phyloP scores from a whole-genome alignment of 2,329 filamentous ascomycete species.

The Hypoxylon sp. region DNA sequence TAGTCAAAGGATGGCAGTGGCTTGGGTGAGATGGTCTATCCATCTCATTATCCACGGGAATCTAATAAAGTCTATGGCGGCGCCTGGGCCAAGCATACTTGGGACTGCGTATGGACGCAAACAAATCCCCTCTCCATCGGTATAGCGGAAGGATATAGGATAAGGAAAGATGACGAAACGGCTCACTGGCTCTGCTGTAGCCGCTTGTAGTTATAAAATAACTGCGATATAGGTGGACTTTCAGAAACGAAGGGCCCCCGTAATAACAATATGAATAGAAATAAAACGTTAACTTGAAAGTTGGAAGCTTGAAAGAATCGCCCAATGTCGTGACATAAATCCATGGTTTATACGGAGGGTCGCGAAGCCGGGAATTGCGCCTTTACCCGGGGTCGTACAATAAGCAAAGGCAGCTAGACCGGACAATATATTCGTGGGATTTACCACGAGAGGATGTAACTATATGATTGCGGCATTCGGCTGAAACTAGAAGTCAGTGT shows the following conservation, averaged over 20 bases:
- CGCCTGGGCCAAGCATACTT: neutral
- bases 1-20: neutral
- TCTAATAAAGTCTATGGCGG: neutral
- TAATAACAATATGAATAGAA: slow-evolving; percentile 2
- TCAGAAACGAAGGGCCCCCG: neutral
- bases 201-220: slow-evolving; percentile 1
- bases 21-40: neutral
- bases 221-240: neutral
- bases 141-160: neutral
- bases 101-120: neutral
- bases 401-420: too few species aligned
- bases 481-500: too few species aligned
- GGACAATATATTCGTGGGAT: too few species aligned
- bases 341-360: too few species aligned
- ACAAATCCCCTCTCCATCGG: neutral
- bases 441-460: too few species aligned
- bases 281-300: neutral
- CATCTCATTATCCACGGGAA: neutral
- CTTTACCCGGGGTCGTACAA: too few species aligned
- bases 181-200: neutral
- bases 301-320: neutral
- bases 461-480: too few species aligned
- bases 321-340: neutral
- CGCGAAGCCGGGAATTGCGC: too few species aligned
- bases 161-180: neutral